phyloP scores from a whole-genome alignment of 2,329 filamentous ascomycete species.

The Mycogone perniciosa region DNA sequence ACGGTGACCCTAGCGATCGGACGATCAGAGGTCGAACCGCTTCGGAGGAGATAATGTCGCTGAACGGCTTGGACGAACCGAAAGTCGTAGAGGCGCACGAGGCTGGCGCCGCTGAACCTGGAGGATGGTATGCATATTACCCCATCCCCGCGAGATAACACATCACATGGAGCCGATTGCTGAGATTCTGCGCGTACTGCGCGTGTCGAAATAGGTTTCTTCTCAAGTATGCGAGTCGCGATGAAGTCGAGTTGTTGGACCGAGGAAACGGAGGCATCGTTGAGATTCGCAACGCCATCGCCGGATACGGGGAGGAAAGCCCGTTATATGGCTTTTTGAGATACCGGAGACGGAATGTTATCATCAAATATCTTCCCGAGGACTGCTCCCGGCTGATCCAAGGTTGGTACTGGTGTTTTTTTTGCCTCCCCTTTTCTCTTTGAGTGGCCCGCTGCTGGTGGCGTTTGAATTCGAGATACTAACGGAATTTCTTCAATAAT shows the following conservation, averaged over 20 bases:
- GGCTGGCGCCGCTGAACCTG: conserved; percentile 69
- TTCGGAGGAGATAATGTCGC: conserved; percentile 60
- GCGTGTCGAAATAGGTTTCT: conserved; percentile 64
- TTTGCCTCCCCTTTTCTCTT: conserved; percentile 1
- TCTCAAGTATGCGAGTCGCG: conserved; percentile 82
- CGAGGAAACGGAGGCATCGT: conserved; percentile 75
- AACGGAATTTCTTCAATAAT: conserved; percentile 4
- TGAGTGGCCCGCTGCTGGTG: conserved; percentile 1
- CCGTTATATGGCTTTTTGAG: conserved; percentile 88
- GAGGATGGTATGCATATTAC: conserved; percentile 72
- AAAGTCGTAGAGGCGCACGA: conserved; percentile 81
- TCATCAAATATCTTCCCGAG: conserved; percentile 89
- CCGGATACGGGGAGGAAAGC: conserved; percentile 73
- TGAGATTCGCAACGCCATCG: conserved; percentile 74
- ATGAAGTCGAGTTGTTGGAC: conserved; percentile 74
- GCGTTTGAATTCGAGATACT: background rate
- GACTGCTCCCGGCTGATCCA: conserved; percentile 85
- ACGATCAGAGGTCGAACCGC: background rate
- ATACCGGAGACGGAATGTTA: conserved; percentile 81
- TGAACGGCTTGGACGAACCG: conserved; percentile 85
- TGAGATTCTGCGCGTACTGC: conserved; percentile 17
- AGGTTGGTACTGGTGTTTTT: conserved; percentile 53
- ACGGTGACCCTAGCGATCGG: conserved; percentile 3
- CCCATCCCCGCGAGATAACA: background rate
- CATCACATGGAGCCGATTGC: conserved; percentile 3